Percentiles rank a stretch among this genome's conserved stretches.
These are phyloP conservation scores for Lachancea thermotolerans DNA, from an alignment of 805 yeast species.

Conservation along the genomic window DNA sequence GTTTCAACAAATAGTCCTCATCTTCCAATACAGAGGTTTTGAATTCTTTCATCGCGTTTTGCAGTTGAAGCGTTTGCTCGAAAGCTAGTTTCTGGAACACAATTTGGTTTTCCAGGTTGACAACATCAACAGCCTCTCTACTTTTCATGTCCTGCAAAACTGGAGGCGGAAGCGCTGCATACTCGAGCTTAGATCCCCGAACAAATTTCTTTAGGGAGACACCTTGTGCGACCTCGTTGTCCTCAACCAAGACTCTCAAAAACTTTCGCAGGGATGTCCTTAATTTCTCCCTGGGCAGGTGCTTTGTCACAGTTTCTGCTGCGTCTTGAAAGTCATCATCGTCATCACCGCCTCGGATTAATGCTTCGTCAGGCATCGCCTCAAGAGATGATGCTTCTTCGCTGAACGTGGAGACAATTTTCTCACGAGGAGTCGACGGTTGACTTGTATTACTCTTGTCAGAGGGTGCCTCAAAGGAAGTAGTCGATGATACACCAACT, in stretches of 20 bases:
- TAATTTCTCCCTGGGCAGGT: slow-evolving; percentile 64
- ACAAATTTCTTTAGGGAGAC: slow-evolving; percentile 49
- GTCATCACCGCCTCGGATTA: slow-evolving; percentile 3
- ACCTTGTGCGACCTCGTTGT: slow-evolving; percentile 50
- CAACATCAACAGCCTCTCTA: slow-evolving; percentile 57
- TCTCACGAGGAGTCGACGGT: slow-evolving; percentile 16
- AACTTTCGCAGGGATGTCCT: slow-evolving; percentile 75
- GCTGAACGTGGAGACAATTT: slow-evolving; percentile 11
- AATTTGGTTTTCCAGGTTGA: slow-evolving; percentile 53
- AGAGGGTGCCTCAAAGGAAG: slow-evolving; percentile 2
- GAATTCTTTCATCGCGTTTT: slow-evolving; percentile 51
- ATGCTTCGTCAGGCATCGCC: slow-evolving; percentile 1
- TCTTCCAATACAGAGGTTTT: slow-evolving; percentile 46
- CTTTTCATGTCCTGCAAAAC: slow-evolving; percentile 44
- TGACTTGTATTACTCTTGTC: background rate
- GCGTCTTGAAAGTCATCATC: slow-evolving; percentile 24
- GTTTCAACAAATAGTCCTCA: slow-evolving; percentile 47
- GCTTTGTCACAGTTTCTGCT: slow-evolving; percentile 15
- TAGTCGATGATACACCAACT: slow-evolving; percentile 27
- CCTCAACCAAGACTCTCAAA: slow-evolving; percentile 44
- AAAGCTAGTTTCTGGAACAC: slow-evolving; percentile 68
- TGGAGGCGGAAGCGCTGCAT: slow-evolving; percentile 39
- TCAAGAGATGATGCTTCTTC: background rate
- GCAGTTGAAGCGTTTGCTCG: slow-evolving; percentile 47
- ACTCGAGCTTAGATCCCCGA: slow-evolving; percentile 19